Conservation (phyloP, 345 rosid genomes). For the Arabis alpina region DNA sequence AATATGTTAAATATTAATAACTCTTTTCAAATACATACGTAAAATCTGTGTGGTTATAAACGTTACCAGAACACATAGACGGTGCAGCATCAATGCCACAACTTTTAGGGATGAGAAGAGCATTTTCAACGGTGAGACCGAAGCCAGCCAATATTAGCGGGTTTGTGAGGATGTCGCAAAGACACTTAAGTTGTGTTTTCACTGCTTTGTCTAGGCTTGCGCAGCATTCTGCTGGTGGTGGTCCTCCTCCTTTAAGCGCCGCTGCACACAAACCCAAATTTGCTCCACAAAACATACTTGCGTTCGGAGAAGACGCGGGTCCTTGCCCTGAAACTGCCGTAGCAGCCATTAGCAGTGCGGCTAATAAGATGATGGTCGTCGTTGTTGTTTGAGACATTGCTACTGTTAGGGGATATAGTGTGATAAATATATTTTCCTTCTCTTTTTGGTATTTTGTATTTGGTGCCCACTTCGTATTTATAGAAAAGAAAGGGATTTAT, state of each 20-base stretch:
- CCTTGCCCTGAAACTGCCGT: constrained; percentile 17
- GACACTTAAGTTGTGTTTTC: constrained; percentile 14
- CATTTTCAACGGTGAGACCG: constrained; percentile 17
- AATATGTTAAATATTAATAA: background rate
- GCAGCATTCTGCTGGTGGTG: constrained; percentile 20
- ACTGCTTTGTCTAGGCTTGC: constrained; percentile 11
- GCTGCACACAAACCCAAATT: constrained; percentile 17
- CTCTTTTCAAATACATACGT: background rate
- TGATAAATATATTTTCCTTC: background rate
- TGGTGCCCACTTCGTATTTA: constrained; percentile 16
- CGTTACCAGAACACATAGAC: constrained; percentile 28
- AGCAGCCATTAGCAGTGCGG: background rate
- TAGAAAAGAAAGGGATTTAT: background rate
- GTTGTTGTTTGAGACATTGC: constrained; percentile 24
- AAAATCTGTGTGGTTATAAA: background rate
- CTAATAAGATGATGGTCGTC: background rate
- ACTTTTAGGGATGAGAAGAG: constrained; percentile 21
- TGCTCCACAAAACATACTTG: constrained; percentile 8
- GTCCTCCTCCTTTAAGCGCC: constrained; percentile 1
- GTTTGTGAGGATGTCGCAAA: constrained; percentile 11
- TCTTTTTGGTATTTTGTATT: background rate
- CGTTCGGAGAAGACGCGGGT: background rate
- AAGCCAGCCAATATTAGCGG: constrained; percentile 3
- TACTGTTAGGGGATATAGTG: constrained; percentile 2
- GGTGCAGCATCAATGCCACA: constrained; percentile 30